Evolutionary conservation across 176 grass and related monocot genomes (phyloP).

Genomic region (Carex scoparia): DNA sequence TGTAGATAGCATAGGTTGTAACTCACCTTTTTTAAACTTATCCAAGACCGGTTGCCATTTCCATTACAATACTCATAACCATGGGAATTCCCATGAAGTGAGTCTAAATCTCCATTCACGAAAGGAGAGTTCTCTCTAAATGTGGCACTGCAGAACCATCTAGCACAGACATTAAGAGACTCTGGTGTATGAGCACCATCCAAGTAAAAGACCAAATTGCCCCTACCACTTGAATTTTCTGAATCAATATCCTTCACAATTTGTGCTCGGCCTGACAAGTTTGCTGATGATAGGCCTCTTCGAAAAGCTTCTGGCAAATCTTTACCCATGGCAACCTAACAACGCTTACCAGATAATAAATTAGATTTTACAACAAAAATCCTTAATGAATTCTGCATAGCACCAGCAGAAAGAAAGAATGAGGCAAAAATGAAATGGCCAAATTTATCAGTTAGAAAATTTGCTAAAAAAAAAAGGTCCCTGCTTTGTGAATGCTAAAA

Average conservation of each 20-base stretch:
- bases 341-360: slow-evolving; percentile 17
- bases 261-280: slow-evolving; percentile 66
- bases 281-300: slow-evolving; percentile 41
- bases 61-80: background rate
- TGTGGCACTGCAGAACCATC: slow-evolving; percentile 69
- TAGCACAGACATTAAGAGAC: slow-evolving; percentile 75
- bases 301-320: slow-evolving; percentile 56
- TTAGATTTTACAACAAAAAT: slow-evolving; percentile 15
- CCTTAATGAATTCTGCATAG: background rate
- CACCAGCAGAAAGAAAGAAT: background rate
- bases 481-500: background rate
- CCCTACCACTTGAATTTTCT: slow-evolving; percentile 23
- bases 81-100: background rate
- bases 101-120: slow-evolving; percentile 3
- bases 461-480: background rate
- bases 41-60: slow-evolving; percentile 9
- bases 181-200: slow-evolving; percentile 84
- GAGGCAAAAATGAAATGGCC: background rate
- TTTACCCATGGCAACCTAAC: slow-evolving; percentile 32
- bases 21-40: slow-evolving; percentile 50
- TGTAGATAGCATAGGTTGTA: background rate
- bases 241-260: slow-evolving; percentile 40
- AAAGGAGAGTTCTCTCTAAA: slow-evolving; percentile 23
- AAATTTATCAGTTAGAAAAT: background rate
- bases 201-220: slow-evolving; percentile 67